Conservation (phyloP, 768 basidiomycete genomes). For the Lyophyllum atratum region DNA sequence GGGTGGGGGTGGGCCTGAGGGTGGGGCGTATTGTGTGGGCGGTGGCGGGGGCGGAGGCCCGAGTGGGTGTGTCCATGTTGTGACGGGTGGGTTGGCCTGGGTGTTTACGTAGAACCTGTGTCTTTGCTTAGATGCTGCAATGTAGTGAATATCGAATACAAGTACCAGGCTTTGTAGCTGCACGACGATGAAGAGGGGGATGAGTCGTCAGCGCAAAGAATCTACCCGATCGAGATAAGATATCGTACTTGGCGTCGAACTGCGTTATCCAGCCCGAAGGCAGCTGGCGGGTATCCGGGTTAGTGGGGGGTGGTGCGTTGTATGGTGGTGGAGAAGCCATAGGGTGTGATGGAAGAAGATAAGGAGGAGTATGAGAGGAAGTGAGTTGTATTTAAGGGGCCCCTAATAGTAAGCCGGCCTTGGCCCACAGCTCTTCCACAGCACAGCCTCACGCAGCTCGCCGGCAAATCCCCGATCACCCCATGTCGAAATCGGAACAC, state of each 20-base stretch:
- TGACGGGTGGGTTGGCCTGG: conserved; percentile 56
- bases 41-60: conserved; percentile 48
- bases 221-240: conserved; percentile 24
- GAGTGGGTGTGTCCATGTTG: conserved; percentile 73
- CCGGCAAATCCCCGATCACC: no score
- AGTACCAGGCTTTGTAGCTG: conserved; percentile 71
- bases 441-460: conserved; percentile 12
- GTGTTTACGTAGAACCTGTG: conserved; percentile 82
- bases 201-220: conserved; percentile 7
- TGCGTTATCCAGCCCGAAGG: conserved; percentile 72
- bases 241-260: conserved; percentile 61
- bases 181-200: conserved; percentile 10
- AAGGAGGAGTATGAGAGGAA: background rate
- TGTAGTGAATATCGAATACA: background rate
- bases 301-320: conserved; percentile 39
- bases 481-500: no score
- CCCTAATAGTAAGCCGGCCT: background rate
- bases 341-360: conserved; percentile 7
- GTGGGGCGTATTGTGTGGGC: conserved; percentile 40
- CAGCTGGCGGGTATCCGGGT: conserved; percentile 62
- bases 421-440: background rate
- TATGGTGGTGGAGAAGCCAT: conserved; percentile 34
- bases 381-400: conserved; percentile 1
- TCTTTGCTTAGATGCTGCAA: background rate
- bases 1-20: conserved; percentile 48